Base-by-base conservation (phyloP, 2,329 filamentous ascomycete genomes). In the Colletotrichum noveboracense region DNA sequence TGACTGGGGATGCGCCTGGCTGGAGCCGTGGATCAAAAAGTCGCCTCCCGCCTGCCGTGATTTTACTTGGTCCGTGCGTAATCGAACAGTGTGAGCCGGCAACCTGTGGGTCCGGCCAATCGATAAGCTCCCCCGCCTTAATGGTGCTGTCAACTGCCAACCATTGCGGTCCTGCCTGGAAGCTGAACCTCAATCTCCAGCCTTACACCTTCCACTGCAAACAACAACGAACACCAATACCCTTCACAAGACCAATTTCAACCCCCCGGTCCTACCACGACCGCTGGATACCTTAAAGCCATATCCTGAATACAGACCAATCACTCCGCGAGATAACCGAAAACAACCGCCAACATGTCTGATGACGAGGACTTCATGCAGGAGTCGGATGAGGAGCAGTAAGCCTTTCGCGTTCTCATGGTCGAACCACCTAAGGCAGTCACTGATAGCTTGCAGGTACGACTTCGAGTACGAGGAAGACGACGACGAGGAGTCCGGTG, bases 391-490 rank as follows among this genome's bases (percentile, higher is more conserved):
- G 86, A 87, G 78, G 86, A 88, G 81, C 85, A 87, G 86, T 85
- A 79, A 74, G 82, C 18, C 79, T 62, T 58, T 38, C 12, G 34
- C 21, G 5, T 38, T 12, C 12, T 34, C 28, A 8, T 8, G n/a
- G 8, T 21, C 14, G 18, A 4, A 10, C 13, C 9, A 6, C 34
- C 26, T 24, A 61, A 13, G n/a, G 3, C 24, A 10, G 21, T 28
- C 30, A 24, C 60, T 82, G 70, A 82, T 74, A 14, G 14, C 13
- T 24, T 68, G 18, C 70, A 87, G 86, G 92, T 98, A 98, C 83
- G 97, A 98, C 86, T 98, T 98, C 84, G 96, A 98, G 82, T 98
- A 98, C 85, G 96, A 98, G 83, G 97, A 93, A 75, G 95, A 96
- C 78, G 95, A 98, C 72, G 96, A 97, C 65, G 95, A 97, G 58